phyloP scores from a whole-genome alignment of 108 stramenopile species.

The Parietichytrium sp. region DNA sequence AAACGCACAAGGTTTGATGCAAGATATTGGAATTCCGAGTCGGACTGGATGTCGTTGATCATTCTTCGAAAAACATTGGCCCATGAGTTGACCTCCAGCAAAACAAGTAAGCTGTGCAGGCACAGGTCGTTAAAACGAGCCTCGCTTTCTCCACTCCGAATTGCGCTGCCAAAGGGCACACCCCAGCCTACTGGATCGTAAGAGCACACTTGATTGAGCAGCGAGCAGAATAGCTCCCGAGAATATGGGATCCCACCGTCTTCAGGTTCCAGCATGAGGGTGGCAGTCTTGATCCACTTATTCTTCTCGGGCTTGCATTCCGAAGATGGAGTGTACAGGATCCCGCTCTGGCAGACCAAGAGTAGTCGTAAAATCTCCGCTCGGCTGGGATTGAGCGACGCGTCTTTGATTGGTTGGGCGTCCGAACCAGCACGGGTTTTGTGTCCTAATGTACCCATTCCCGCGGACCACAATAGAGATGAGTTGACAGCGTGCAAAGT shows the following conservation, averaged over 20 bases:
- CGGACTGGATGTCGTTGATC: slow-evolving; percentile 72
- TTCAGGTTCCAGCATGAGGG: slow-evolving; percentile 69
- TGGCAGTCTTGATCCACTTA: slow-evolving; percentile 81
- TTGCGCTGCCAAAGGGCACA: slow-evolving; percentile 62
- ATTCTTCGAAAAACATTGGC: slow-evolving; percentile 80
- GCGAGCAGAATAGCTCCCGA: slow-evolving; percentile 80
- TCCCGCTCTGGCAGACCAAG: slow-evolving; percentile 80
- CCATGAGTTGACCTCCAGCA: slow-evolving; percentile 70
- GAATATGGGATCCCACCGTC: slow-evolving; percentile 80
- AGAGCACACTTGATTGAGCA: slow-evolving; percentile 79
- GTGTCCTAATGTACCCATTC: no score
- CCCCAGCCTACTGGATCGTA: slow-evolving; percentile 77
- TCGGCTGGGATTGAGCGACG: slow-evolving; percentile 78
- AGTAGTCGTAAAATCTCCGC: slow-evolving; percentile 88
- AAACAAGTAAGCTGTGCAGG: slow-evolving; percentile 77
- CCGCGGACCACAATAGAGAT: no score
- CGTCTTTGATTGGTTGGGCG: not conserved
- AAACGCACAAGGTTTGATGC: slow-evolving; percentile 82
- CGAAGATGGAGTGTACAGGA: slow-evolving; percentile 78
- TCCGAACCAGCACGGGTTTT: not conserved
- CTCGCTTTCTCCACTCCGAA: slow-evolving; percentile 66
- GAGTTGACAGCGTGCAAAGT: no score
- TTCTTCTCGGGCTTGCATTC: slow-evolving; percentile 81
- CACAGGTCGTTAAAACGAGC: slow-evolving; percentile 76
- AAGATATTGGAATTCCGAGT: slow-evolving; percentile 71